Evolutionary conservation across 176 grass and related monocot species (phyloP), one percentile per base, ranked within the genome.

Genomic region (Paspalum vaginatum): DNA sequence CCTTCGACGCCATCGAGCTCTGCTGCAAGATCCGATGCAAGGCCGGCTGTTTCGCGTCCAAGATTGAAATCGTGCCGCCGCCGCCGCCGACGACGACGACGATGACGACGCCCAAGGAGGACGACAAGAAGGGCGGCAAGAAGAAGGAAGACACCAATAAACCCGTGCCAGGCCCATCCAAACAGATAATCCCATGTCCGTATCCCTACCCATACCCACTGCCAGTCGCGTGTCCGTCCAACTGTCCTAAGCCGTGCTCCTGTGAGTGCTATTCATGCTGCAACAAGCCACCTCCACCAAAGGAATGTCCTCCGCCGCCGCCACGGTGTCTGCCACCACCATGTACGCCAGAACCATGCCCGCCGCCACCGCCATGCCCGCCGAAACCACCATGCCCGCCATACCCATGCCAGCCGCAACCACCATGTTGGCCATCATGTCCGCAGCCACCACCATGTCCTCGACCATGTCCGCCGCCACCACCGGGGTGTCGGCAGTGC

Each of bases 21-120:
- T 27, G 16, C 24, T 81, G 83, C 47, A 93, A 80, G 86, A 56
- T 97, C 20, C 63, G 86, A 12, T 93, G 93, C 90, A 97, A 91
- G 80, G 88, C 80, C 37, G 51, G 91, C 64, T 87, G 85, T 11
- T 16, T 62, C 61, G 79, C 79, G 52, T 75, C 18, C 13, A 26
- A 40, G 4, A 84, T 88, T 15, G 70, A 84, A 61, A 25, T 87
- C 42, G 84, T 15, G 17, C 68, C 37, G 13, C 25, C 26, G 1
- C 18, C 77, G 2, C 59, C 56, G 15, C 6, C 9, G 26, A 11
- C 18, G 5, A 11, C 76, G 1, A 32, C 52, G n/a, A 7, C 24
- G 9, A 7, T 24, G 1, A 14, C 24, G 4, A 24, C 26, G 1
- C 4, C 40, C 3, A n/a, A 48, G 61, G 32, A 32, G 32, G 32